Percentiles rank a stretch among this genome's conserved stretches.
Conservation (phyloP, 257 asterid species). For the Solanum paucissectum region DNA sequence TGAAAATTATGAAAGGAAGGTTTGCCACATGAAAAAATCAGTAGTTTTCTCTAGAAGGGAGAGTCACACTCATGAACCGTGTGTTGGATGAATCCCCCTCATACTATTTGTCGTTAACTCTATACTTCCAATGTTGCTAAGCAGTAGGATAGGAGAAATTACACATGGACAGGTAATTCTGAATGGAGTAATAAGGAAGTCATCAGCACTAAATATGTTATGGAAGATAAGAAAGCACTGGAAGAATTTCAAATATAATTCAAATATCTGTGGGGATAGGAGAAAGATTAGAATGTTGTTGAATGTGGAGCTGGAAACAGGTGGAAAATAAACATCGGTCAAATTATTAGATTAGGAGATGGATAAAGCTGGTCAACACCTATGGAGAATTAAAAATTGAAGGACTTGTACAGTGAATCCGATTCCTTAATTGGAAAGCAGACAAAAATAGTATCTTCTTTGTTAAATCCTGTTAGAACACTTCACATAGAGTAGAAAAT, state of each 20-base stretch:
- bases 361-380: background rate
- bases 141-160: background rate
- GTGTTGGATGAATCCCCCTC: background rate
- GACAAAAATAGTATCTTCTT: background rate
- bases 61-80: background rate
- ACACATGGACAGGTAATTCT: background rate
- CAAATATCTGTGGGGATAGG: background rate
- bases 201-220: background rate
- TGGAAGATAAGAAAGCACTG: background rate
- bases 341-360: background rate
- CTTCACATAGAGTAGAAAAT: background rate
- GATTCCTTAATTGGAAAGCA: background rate
- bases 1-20: background rate
- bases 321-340: background rate
- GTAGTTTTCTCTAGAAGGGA: background rate
- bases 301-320: background rate
- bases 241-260: background rate
- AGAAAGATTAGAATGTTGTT: background rate
- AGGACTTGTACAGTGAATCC: background rate
- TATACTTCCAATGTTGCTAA: background rate
- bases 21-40: background rate
- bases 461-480: background rate
- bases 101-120: background rate
- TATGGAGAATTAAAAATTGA: background rate
- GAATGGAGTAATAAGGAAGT: background rate